Base-by-base conservation (phyloP, 1,139 yeast genomes). In the Yamadazyma sp. region DNA sequence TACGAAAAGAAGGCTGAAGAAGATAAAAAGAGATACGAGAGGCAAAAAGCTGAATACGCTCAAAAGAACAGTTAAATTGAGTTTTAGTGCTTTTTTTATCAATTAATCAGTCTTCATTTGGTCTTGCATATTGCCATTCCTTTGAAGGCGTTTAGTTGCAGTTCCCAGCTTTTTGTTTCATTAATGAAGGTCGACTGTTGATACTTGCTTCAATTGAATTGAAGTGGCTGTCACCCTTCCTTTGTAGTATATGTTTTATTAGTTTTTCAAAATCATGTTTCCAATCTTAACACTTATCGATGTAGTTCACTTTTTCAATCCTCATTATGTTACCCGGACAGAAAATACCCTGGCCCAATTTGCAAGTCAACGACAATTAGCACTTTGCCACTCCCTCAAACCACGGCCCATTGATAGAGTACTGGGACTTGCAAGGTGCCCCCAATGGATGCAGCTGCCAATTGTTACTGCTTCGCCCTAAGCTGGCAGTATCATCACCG, bases 11-110 rank as follows among this genome's bases (percentile, higher is more conserved):
- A 88, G 75, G 97, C 98, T 54, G 92, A 82, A 51, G 85, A 87
- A 55, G 98, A 92, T 75, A 92, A 92, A 80, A 87, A 89, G 79
- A 85, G 98, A 75, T 92, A 92, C 69, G 97, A 91, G 73, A 81
- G 86, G 61, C 95, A 87, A 72, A 92, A 91, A 79, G 95, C 94
- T 55, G 89, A 85, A 59, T 92, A 91, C 66, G 79, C 77, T 50
- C 77, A 77, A 68, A 77, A 67, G 59, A 62, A 62, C 47, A 37
- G 47, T 34, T 37, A 42, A 35, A 27, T 20, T 20, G 22, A 20
- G 8, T 20, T 20, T 20, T 20, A 20, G 22, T 20, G 22, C 8
- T 20, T 20, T 8, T 20, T 20, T 20, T 20, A 20, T 20, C 22
- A 20, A 8, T 6, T 20, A 22, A 22, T 7, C 9, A 22, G 22